Base-by-base conservation (phyloP, 495 filamentous ascomycete species). In the Penicillium antarcticum region DNA sequence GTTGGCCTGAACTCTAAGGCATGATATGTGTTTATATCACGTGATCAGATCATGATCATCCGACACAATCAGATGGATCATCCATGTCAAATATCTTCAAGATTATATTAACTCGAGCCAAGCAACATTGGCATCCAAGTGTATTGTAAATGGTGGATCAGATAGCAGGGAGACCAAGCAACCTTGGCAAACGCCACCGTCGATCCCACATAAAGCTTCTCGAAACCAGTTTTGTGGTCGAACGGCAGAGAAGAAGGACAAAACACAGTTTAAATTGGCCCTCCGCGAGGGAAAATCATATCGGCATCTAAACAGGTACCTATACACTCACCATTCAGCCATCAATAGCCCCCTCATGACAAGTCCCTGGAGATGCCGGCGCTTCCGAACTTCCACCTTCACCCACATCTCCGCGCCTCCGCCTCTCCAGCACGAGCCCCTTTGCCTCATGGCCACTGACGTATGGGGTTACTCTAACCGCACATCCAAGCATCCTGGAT, bases 401-500 rank as follows among this genome's bases (percentile, higher is more conserved):
- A 29, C 26, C 45, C 35, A 39, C 45, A 40, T 36, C 46, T 49
- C 46, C 37, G 18, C 26, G 26, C 2, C 26, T 29, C 37, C 37
- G 41, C 41, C 32, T 49, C 37, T 42, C 37, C 46, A 41, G 47
- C 45, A 46, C 46, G 13, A 36, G 29, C 45, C 36, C 16, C 24
- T 39, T 34, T 49, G 29, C 47, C 38, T 49, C 47, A 31, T 42
- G 26, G 47, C 47, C 38, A 33, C 47, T 41, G 26, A 49, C 37
- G 46, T 49, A 29, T 29, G 7, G 26, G 5, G 6, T 10, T 29
- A 29, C 26, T 29, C 8, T 29, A 9, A 29, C 5, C 26, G 26
- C 26, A 29, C 26, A 1, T 29, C 1, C 26, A 29, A 29, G 6
- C 7, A 29, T 23, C 21, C n/a, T n/a, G n/a, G n/a, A n/a, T n/a